phyloP scores from a whole-genome alignment of 495 filamentous ascomycete genomes.

The Penicillium riverlandense region DNA sequence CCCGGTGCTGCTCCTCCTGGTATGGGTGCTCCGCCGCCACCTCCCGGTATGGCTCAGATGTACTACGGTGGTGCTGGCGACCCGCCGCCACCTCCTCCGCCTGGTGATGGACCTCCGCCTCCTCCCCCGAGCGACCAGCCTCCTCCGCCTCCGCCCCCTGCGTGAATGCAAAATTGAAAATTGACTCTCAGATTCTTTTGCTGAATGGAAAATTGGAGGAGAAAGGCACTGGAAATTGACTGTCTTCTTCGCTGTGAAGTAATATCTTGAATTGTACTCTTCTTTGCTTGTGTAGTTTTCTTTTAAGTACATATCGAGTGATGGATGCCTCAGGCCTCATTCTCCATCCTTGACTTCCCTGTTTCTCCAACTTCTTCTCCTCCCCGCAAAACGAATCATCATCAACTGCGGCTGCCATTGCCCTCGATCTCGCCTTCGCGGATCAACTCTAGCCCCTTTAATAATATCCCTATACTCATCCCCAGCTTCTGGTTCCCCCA shows the following conservation, averaged over 20 bases:
- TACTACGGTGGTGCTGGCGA: slow-evolving; percentile 49
- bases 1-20: slow-evolving; percentile 54
- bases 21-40: slow-evolving; percentile 59
- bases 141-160: slow-evolving; percentile 62
- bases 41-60: slow-evolving; percentile 62
- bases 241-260: slow-evolving; percentile 4
- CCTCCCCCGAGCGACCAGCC: slow-evolving; percentile 61
- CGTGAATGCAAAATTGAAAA: slow-evolving; percentile 12
- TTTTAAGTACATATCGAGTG: no score
- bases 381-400: slow-evolving; percentile 4
- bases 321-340: slow-evolving; percentile 12
- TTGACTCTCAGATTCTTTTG: background rate
- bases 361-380: slow-evolving; percentile 6
- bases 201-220: background rate
- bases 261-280: background rate
- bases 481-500: background rate
- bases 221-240: background rate
- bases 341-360: slow-evolving; percentile 5
- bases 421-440: background rate
- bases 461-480: background rate
- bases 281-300: background rate
- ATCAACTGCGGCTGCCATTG: background rate
- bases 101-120: slow-evolving; percentile 60
- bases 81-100: slow-evolving; percentile 44
- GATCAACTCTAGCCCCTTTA: background rate